Conservation (phyloP, 140 eudicot genomes). For the Anethum foeniculum region DNA sequence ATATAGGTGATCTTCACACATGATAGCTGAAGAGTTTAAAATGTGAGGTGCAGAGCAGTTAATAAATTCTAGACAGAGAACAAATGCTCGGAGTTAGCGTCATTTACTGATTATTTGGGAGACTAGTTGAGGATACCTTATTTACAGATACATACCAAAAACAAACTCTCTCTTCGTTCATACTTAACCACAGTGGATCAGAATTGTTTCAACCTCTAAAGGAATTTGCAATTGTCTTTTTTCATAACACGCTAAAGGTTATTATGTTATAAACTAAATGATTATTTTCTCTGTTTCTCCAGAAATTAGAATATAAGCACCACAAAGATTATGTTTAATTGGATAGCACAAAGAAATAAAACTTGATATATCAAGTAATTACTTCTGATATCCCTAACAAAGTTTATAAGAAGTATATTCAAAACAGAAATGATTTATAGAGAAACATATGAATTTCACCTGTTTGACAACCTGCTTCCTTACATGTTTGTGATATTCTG, state of each 20-base stretch:
- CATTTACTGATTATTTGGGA: background rate
- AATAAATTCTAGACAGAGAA: background rate
- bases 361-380: background rate
- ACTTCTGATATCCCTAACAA: background rate
- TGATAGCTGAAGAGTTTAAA: background rate
- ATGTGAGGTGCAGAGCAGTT: background rate
- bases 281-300: background rate
- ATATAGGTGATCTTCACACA: background rate
- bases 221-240: background rate
- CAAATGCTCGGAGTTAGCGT: background rate
- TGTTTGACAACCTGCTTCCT: conserved; percentile 43
- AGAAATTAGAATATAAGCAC: background rate
- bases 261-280: background rate
- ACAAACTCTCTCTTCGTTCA: background rate
- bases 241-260: background rate
- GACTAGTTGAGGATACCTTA: background rate
- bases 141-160: background rate
- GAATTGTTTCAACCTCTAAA: background rate
- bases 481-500: conserved; percentile 45
- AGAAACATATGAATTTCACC: conserved; percentile 19
- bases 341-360: background rate
- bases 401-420: background rate
- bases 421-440: background rate
- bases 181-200: background rate
- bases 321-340: background rate